A percentile compares a stretch with the other conserved stretches of the same genome.
phyloP scores from a whole-genome alignment of 805 yeast species.

The Ogataea nakhonphanomensis region DNA sequence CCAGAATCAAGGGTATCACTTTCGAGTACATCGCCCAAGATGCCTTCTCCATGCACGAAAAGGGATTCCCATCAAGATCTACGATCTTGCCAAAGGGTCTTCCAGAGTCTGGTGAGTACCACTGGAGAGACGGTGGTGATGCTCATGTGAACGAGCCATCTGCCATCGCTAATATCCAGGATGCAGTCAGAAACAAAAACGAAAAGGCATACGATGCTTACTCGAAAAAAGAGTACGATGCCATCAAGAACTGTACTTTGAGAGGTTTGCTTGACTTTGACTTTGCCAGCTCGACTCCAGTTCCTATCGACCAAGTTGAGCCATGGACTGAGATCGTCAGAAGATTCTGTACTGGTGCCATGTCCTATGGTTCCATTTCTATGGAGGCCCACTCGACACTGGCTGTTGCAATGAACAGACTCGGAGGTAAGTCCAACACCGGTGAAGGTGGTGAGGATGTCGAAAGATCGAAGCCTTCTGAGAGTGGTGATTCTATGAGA shows the following conservation, averaged over 20 bases:
- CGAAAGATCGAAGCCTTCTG: conserved; percentile 75
- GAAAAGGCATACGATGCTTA: conserved; percentile 90
- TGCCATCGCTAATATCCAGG: conserved; percentile 93
- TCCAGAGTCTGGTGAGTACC: conserved; percentile 96
- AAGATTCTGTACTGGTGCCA: conserved; percentile 98
- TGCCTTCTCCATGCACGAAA: conserved; percentile 89
- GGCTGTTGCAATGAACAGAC: conserved; percentile 97
- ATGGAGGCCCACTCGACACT: conserved; percentile 97
- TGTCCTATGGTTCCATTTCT: conserved; percentile 98
- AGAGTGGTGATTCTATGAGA: conserved; percentile 95
- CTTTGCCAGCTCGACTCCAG: conserved; percentile 62
- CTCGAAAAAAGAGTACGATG: conserved; percentile 85
- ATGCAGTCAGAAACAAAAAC: conserved; percentile 96
- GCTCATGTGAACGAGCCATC: conserved; percentile 92
- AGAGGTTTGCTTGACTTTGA: conserved; percentile 94
- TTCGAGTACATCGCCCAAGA: conserved; percentile 96
- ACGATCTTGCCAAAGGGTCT: conserved; percentile 69
- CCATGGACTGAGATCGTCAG: conserved; percentile 99
- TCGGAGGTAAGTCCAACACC: conserved; percentile 96
- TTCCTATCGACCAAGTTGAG: conserved; percentile 96
- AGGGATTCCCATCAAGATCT: conserved; percentile 80
- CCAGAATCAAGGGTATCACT: conserved; percentile 92
- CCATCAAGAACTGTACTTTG: conserved; percentile 86
- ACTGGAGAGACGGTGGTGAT: conserved; percentile 99
- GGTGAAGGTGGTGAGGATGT: conserved; percentile 99